Conservation (phyloP, 2,329 filamentous ascomycete genomes). For the Apiospora hydei region DNA sequence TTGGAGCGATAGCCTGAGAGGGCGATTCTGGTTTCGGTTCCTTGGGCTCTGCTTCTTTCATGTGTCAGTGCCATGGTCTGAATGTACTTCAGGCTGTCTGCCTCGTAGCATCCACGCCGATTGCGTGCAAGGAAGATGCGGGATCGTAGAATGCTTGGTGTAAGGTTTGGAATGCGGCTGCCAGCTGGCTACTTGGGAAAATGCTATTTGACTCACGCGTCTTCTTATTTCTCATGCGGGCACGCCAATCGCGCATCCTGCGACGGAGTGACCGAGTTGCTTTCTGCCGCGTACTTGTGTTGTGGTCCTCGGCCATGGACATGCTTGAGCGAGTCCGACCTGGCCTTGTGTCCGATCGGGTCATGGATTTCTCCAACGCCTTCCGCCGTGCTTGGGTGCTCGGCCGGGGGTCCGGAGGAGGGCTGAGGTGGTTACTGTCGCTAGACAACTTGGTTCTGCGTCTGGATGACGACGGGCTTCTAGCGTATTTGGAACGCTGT, state of each 20-base stretch:
- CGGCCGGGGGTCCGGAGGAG: too few relatives aligned
- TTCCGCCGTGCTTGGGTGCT: too few relatives aligned
- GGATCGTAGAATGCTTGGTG: background rate
- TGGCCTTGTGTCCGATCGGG: too few relatives aligned
- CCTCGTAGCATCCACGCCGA: background rate
- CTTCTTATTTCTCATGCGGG: background rate
- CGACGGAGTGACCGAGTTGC: background rate
- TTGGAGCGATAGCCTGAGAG: background rate
- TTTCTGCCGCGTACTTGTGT: background rate
- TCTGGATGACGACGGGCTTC: too few relatives aligned
- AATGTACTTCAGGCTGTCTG: background rate
- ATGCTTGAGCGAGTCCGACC: background rate
- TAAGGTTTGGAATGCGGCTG: background rate
- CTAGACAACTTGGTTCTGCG: too few relatives aligned
- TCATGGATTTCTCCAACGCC: too few relatives aligned
- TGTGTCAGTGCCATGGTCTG: background rate
- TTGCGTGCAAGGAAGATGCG: background rate
- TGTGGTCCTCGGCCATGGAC: background rate
- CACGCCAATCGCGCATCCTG: background rate
- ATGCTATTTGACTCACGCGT: background rate
- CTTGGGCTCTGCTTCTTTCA: background rate
- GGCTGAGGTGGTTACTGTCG: too few relatives aligned
- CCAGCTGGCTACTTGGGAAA: too few relatives aligned
- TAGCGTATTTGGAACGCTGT: too few relatives aligned
- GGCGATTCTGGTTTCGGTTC: background rate